Evolutionary conservation across 1,284 basidiomycete species (phyloP), one percentile per base, ranked within the genome.

Genomic region (Sporisorium exsertum): DNA sequence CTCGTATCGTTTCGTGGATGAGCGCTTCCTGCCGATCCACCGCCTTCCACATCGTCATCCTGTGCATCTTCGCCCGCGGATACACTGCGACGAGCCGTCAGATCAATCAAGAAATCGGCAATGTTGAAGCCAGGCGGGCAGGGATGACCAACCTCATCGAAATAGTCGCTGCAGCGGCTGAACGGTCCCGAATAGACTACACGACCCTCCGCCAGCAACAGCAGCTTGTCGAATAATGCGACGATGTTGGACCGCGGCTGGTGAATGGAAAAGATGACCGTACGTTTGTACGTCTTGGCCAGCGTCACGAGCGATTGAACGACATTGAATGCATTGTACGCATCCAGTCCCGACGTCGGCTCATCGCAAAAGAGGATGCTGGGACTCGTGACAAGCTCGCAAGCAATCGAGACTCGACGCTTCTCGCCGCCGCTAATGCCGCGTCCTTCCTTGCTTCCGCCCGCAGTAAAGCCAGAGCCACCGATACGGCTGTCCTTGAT

Each of bases 201-300:
- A 22, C 74, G 59, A 2, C 79, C 79, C 61, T 90, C 90, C 0
- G 93, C 93, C 13, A 99, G 89, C 5, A 99, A 87, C 3, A 98
- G 86, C 32, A 98, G 88, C 77, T 95, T 92, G 84, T 99, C 96
- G 80, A 99, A 97, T 16, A 99, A 87, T 0, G 94, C 91, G 12
- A 98, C 95, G 75, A 99, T 98, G 87, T 97, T 97, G 85, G 93
- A 94, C 63, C 95, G 91, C n/a, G 96, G 96, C 86, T 98, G 96
- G 84, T 99, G 96, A 70, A 99, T 97, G 0, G 96, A 97, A 87
- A 97, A 97, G 72, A 98, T 89, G 58, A 98, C 93, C 0, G 95
- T 97, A n/a, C 95, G 91, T 79, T 95, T 94, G 87, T 94, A 97
- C 78, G 92, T 90, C 49, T 91, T 89, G 0, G 95, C 94, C 10